Evolutionary conservation across 2,329 filamentous ascomycete species (phyloP), one percentile per base, ranked within the genome.

Genomic region (Talaromyces rugulosus): DNA sequence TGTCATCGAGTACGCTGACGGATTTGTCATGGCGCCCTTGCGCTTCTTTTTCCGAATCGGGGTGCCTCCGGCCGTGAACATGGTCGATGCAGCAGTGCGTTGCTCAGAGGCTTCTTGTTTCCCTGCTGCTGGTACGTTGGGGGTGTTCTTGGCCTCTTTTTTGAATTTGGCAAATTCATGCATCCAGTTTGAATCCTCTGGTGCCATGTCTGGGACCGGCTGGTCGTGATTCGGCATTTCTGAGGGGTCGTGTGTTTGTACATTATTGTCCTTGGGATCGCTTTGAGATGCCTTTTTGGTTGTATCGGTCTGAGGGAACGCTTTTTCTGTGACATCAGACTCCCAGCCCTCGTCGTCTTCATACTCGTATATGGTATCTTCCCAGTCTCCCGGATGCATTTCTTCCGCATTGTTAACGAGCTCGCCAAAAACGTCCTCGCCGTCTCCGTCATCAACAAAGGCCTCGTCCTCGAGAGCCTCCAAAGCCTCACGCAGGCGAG

Each of bases 391-490:
- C 34, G 87, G 82, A n/a, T 92, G 88, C 18, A 96, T 78, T 74
- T 96, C 93, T 64, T 79, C 75, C n/a, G 72, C 75, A 34, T 84
- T 89, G 87, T 70, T 84, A 80, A 23, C 91, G 52, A 96, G 78
- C 66, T 88, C 78, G 52, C 85, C 86, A 75, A 99, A 98, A 58
- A 98, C 78, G 60, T 95, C 90, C n/a, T 95, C 91, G 28, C 88
- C 87, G 31, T 85, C 83, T 40, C 94, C 86, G 6, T 90, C 84
- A 56, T 90, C 94, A 1, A 99, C 93, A 72, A 92, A 99, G 2
- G 90, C 94, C 28, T 99, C 95, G 71, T 99, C 95, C 56, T 99
- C 95, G 33, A 99, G 80, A 11, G 95, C 95, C 77, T 97, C 93
- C 28, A 99, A 79, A 5, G 93, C 92, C 75, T 99, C 95, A 53